Evolutionary conservation across 2,329 filamentous ascomycete genomes (phyloP).

Genomic region (Fusarium protoensiforme): DNA sequence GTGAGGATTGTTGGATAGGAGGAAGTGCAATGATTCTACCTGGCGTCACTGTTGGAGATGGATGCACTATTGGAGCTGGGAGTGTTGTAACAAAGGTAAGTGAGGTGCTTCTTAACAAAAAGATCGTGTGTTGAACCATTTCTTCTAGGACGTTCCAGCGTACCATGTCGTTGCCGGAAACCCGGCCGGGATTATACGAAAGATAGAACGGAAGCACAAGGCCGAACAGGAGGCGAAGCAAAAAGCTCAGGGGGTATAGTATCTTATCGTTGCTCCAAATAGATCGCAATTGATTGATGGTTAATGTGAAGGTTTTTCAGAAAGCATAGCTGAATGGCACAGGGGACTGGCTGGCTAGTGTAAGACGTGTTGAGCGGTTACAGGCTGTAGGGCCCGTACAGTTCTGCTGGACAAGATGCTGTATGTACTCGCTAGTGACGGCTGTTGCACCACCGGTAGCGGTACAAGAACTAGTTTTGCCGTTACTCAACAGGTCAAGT

Average conservation of each 20-base stretch:
- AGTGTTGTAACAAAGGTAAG: constrained; percentile 80
- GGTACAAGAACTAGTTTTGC: no score
- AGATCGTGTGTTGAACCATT: rapidly evolving
- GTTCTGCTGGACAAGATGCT: no score
- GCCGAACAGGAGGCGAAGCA: not conserved
- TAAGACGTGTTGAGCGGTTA: no score
- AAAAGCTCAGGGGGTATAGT: not conserved
- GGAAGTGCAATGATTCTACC: constrained; percentile 78
- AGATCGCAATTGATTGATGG: no score
- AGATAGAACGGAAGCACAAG: constrained; percentile 22
- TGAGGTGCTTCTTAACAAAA: constrained; percentile 15
- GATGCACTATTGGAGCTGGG: constrained; percentile 80
- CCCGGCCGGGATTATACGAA: constrained; percentile 35
- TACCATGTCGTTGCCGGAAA: constrained; percentile 44
- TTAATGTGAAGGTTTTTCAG: no score
- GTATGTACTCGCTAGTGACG: no score
- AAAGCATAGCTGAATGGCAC: no score
- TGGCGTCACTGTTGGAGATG: constrained; percentile 81
- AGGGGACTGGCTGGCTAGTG: no score
- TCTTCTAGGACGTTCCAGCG: constrained; percentile 45
- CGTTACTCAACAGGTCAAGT: no score
- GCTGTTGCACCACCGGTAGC: no score
- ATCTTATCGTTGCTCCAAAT: not conserved
- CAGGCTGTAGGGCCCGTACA: no score
- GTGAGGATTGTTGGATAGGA: constrained; percentile 84